A percentile compares a stretch with the other conserved stretches of the same genome.
phyloP scores from a whole-genome alignment of 148 eudicot species.

The Persicaria maculosa region DNA sequence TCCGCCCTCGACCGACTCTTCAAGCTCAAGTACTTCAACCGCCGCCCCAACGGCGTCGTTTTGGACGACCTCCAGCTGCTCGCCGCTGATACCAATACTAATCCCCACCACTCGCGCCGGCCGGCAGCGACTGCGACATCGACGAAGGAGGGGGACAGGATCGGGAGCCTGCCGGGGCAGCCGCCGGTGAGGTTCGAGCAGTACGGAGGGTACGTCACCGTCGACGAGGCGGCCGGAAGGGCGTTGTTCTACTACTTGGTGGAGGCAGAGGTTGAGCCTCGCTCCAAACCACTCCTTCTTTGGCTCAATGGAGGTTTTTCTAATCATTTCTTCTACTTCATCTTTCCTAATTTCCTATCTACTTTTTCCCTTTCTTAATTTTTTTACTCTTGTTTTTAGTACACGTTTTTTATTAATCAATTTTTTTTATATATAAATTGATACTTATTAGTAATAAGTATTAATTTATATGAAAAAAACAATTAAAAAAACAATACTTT shows the following conservation, averaged over 20 bases:
- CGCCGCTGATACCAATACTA: background rate
- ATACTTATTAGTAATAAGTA: too few species aligned
- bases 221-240: constrained; percentile 30
- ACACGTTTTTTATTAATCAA: too few species aligned
- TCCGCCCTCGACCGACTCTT: background rate
- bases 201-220: constrained; percentile 64
- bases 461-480: too few species aligned
- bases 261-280: constrained; percentile 25
- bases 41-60: background rate
- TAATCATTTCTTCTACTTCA: background rate
- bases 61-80: constrained; percentile 1
- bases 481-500: too few species aligned
- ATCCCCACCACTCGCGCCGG: background rate
- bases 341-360: background rate
- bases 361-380: background rate
- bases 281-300: constrained; percentile 52
- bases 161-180: constrained; percentile 47
- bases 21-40: background rate
- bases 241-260: constrained; percentile 58
- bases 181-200: constrained; percentile 41
- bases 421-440: too few species aligned
- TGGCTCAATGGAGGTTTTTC: constrained; percentile 87
- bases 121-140: background rate
- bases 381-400: background rate
- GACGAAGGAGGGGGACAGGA: constrained; percentile 40